Evolutionary conservation across 805 yeast species (phyloP), one percentile per base, ranked within the genome.

Genomic region (Suhomyces prunicola): DNA sequence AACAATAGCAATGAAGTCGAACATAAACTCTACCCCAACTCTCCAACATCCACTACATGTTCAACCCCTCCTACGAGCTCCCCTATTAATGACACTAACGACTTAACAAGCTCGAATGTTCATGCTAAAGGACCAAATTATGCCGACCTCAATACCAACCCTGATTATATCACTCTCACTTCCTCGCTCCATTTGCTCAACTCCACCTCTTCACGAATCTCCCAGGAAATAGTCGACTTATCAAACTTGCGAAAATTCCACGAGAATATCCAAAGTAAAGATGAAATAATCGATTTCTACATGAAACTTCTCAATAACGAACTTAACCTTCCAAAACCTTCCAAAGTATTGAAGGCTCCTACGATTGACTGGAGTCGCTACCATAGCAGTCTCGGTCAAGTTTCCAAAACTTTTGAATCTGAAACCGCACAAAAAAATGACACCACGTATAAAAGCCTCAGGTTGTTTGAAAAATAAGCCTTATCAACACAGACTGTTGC

Each of bases 341-440:
- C 63, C 46, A 63, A 61, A 52, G 64, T 72, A 22, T 56, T 71
- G 23, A 65, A 63, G 44, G 67, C 72, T 26, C 79, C 79, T 4
- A 46, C 57, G 15, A 60, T 75, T 6, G 67, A 73, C 50, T 73
- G 77, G 76, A 52, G 66, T n/a, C 68, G 66, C 50, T 73, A 73
- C 57, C 73, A 72, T 60, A 60, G 61, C 50, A 63, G 63, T 40
- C 60, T 71, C 49, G 53, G 56, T 15, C 54, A 59, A 26, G 70
- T 70, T 47, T 57, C 66, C 13, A 50, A 53, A 40, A 60, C 56
- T 47, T 57, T 61, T 46, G 57, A 59, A 42, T 48, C 31, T 24
- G 39, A 51, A 29, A 35, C 46, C 24, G 52, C 44, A 44, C 31
- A 42, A 42, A 24, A 13, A n/a, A 24, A 13, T 13, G 49, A 36